Evolutionary conservation across 2,329 filamentous ascomycete species (phyloP).

Genomic region (Acrodontium crateriforme): DNA sequence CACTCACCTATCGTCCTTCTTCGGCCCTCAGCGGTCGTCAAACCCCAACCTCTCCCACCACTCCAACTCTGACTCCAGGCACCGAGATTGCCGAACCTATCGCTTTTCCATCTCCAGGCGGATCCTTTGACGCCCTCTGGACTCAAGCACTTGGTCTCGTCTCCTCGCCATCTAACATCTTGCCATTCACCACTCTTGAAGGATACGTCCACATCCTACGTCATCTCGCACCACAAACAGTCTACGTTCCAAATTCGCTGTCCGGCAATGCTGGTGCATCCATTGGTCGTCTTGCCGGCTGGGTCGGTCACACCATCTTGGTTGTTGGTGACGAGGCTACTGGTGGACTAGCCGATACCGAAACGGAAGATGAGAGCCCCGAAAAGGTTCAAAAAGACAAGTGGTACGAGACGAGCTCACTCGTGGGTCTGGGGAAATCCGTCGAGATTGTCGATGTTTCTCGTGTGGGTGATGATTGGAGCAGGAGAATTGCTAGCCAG

Average conservation of each 20-base stretch:
- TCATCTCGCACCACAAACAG: constrained; percentile 68
- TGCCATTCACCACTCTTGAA: constrained; percentile 73
- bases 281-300: constrained; percentile 52
- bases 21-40: constrained; percentile 66
- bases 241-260: constrained; percentile 69
- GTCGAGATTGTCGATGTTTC: constrained; percentile 77
- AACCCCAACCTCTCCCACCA: constrained; percentile 40
- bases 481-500: constrained; percentile 58
- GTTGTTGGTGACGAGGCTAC: constrained; percentile 59
- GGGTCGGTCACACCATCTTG: constrained; percentile 48
- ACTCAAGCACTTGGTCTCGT: constrained; percentile 66
- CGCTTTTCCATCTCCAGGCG: constrained; percentile 21
- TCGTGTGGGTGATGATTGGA: constrained; percentile 76
- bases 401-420: constrained; percentile 70
- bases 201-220: constrained; percentile 79
- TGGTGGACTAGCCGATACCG: constrained; percentile 70
- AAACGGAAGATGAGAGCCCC: constrained; percentile 43
- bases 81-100: constrained; percentile 37
- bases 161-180: constrained; percentile 71
- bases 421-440: constrained; percentile 74
- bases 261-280: constrained; percentile 55
- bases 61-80: constrained; percentile 49
- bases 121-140: constrained; percentile 64
- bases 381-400: constrained; percentile 30
- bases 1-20: constrained; percentile 23